Evolutionary conservation across 2,329 filamentous ascomycete genomes (phyloP), one percentile per base, ranked within the genome.

Genomic region (Fusarium coicis): DNA sequence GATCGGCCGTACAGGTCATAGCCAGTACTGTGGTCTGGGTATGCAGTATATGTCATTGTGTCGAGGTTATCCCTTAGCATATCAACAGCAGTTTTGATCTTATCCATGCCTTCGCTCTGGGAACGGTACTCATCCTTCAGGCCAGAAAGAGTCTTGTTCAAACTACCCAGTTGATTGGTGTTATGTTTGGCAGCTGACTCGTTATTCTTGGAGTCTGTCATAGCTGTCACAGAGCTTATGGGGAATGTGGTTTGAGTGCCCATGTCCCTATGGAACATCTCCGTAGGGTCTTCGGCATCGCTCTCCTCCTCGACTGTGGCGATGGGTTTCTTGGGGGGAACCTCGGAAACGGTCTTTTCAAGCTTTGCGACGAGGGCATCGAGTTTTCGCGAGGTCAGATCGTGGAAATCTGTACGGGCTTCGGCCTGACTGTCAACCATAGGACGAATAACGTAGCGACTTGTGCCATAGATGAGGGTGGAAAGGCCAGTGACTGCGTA

Each of bases 261-360:
- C 67, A 94, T 88, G 78, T 96, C 93, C 50, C 93, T 90, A 80
- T 95, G 93, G 82, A 94, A 96, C 70, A 95, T 88, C 81, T 96
- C 93, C 2, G 92, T 91, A 2, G 93, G 93, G 75, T 92, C 90
- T 68, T 88, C 88, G 65, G 83, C 85, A 32, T 86, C 87, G 76
- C 84, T 87, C 54, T 81, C 76, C 47, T 80, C 76, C 66, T 83
- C 84, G 37, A 79, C 64, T 14, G 63, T 58, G 34, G 72, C 50
- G 14, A 61, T 54, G 18, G 73, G 43, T 47, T 78, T 74, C 61
- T 79, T 76, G 9, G 79, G 72, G 10, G 92, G 91, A 4, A 93
- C 84, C 50, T 88, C 87, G 34, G 91, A 93, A 7, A 92, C 92
- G 42, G 83, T 84, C 52, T 78, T 81, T 78, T 90, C 88, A 44